These are phyloP conservation scores for Elongisporangium senticosum DNA, from an alignment of 352 stramenopile genomes.

Conservation along the genomic window DNA sequence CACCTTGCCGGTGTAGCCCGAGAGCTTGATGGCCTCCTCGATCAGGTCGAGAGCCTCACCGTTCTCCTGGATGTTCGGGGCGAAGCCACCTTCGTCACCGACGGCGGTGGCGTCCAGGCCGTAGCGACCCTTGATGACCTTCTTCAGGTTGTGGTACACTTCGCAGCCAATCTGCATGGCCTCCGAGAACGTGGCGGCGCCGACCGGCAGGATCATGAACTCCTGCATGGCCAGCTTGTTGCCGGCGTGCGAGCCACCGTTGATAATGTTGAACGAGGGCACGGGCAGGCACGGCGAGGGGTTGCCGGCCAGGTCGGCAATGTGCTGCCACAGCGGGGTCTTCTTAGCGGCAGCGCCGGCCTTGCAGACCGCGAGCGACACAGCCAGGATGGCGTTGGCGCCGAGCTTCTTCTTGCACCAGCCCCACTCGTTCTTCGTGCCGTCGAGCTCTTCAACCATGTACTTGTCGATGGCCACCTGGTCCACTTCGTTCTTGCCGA, in stretches of 20 bases:
- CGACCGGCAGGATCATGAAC: conserved; percentile 98
- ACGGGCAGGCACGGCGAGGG: conserved; percentile 92
- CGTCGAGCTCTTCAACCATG: conserved; percentile 96
- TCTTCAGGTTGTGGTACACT: conserved; percentile 99
- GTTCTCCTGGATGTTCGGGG: conserved; percentile 96
- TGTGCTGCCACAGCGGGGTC: conserved; percentile 97
- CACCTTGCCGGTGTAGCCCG: conserved; percentile 96
- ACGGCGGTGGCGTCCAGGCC: conserved; percentile 98
- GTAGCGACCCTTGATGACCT: conserved; percentile 98
- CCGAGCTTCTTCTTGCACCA: conserved; percentile 97
- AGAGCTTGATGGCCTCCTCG: conserved; percentile 94
- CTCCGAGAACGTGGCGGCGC: conserved; percentile 88
- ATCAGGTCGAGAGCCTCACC: conserved; percentile 96
- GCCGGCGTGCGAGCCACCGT: conserved; percentile 97
- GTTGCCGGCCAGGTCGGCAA: conserved; percentile 97
- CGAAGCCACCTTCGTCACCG: conserved; percentile 98
- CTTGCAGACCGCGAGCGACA: conserved; percentile 96
- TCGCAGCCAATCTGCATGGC: conserved; percentile 98
- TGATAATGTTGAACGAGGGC: conserved; percentile 99
- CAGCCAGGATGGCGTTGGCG: conserved; percentile 98
- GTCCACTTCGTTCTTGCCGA: conserved; percentile 95
- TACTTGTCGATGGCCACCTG: conserved; percentile 94
- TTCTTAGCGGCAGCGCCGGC: conserved; percentile 93
- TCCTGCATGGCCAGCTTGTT: conserved; percentile 99
- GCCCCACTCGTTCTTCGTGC: conserved; percentile 95